Evolutionary conservation across 345 rosid genomes (phyloP).

Genomic region (Conringia planisiliqua): DNA sequence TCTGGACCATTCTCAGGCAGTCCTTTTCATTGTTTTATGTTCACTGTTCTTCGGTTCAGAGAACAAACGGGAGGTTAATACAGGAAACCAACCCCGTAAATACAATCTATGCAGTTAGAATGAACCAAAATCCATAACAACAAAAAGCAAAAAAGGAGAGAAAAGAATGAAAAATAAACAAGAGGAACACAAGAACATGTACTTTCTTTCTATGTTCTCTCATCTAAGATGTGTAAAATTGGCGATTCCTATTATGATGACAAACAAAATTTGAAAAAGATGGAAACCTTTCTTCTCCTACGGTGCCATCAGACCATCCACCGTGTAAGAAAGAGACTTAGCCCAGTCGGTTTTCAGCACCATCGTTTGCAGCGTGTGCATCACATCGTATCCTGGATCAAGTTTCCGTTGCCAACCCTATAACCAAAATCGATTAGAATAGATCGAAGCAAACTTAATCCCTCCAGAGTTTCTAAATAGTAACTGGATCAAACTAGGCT

Average conservation of each 20-base stretch:
- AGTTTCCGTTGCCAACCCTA: conserved; percentile 99
- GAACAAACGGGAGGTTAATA: conserved; percentile 26
- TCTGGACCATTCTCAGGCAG: conserved; percentile 8
- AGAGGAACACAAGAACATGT: conserved; percentile 25
- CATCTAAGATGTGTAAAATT: conserved; percentile 23
- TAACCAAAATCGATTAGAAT: background rate
- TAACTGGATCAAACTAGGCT: conserved; percentile 8
- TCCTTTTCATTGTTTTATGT: conserved; percentile 18
- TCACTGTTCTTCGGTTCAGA: conserved; percentile 19
- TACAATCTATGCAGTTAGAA: conserved; percentile 32
- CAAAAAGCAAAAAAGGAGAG: background rate
- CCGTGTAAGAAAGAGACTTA: conserved; percentile 87
- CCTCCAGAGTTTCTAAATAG: background rate
- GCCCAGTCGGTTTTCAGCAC: conserved; percentile 93
- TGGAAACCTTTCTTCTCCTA: conserved; percentile 33
- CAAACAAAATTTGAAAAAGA: conserved; percentile 23
- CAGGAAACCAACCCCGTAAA: conserved; percentile 24
- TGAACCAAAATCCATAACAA: conserved; percentile 23
- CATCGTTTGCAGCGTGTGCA: conserved; percentile 83
- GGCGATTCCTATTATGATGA: conserved; percentile 22
- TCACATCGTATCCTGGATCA: conserved; percentile 82
- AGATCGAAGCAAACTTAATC: background rate
- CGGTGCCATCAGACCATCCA: conserved; percentile 96
- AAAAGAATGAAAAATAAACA: conserved; percentile 28
- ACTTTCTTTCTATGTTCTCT: conserved; percentile 31